These are phyloP conservation scores for Coprinellus aureogranulatus DNA, from an alignment of 768 basidiomycete species.

Conservation along the genomic window DNA sequence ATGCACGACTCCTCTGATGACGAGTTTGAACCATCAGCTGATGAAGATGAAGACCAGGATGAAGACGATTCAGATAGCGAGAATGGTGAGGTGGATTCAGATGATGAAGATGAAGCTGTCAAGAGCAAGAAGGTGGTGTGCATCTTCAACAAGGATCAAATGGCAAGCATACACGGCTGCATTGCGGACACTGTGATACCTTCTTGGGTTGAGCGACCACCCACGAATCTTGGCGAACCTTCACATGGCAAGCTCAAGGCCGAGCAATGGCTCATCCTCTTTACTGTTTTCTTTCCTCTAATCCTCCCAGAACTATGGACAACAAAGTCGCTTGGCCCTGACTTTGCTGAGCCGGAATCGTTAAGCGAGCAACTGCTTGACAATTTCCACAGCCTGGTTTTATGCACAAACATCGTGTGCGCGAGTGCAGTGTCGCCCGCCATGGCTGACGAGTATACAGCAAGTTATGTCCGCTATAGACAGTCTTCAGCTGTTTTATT, in stretches of 20 bases:
- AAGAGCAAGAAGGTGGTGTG: no score
- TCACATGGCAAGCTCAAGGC: constrained; percentile 23
- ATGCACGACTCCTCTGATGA: no score
- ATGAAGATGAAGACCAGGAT: no score
- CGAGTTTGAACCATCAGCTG: no score
- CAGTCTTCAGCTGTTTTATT: constrained; percentile 13
- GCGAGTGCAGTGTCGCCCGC: constrained; percentile 12
- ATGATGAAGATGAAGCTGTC: no score
- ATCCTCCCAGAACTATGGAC: constrained; percentile 20
- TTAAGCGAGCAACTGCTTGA: no score
- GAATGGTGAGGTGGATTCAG: no score
- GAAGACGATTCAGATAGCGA: no score
- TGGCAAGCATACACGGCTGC: constrained; percentile 10
- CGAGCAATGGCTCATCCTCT: constrained; percentile 19
- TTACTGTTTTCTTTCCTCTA: constrained; percentile 18
- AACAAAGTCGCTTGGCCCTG: not conserved
- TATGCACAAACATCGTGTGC: constrained; percentile 20
- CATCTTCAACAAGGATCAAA: constrained; percentile 6
- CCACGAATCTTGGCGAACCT: constrained; percentile 19
- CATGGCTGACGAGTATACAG: constrained; percentile 11
- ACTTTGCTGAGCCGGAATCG: no score
- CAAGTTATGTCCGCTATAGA: constrained; percentile 19
- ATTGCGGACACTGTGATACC: constrained; percentile 10
- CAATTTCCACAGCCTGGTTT: constrained; percentile 21
- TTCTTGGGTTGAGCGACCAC: constrained; percentile 18